Base-by-base conservation (phyloP, 257 asterid genomes). In the Rehmannia glutinosa region DNA sequence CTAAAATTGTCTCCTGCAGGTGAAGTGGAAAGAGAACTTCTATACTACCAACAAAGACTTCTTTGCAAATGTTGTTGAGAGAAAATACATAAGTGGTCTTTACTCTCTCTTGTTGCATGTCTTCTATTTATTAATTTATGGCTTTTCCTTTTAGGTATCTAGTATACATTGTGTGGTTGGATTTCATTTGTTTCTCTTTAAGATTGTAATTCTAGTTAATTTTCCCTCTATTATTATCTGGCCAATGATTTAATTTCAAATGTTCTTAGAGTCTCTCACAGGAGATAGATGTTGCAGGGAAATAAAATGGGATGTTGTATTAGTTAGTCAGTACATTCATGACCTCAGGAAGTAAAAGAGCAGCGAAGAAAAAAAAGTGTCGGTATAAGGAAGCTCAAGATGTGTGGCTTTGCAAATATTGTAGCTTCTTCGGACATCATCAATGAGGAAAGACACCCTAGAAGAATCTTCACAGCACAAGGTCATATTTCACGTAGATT, bases 301-400 rank as follows among this genome's bases (percentile, higher is more conserved):
- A 81, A 64, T 83, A 71, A 87, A 88, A 58, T 94, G 99, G 97
- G 96, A 94, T 77, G 80, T 83, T 16, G 93, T 88, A 25, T 79
- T 84, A 61, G 89, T 94, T 76, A 82, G 84, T 73, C 96, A 88
- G 74, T 94, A 94, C 67, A 83, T 73, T 77, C 75, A 78, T 62
- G 91, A 87, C 27, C 95, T 90, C 71, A 81, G 89, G 99, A 94
- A 81, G 91, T 90, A 23, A 94, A 80, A 74, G 91, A 94, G 78
- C 96, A 82, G 75, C 97, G 97, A 73, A 77, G 99, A 58, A 94
- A 87, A n/a, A n/a, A 78, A 97, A 94, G 75, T 89, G 96, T 15
- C 87, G 97, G 50, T 97, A 94, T 58, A 85, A 83, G 76, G 99
- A 91, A 78, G 99, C 97, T 62, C 97, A 90, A 83, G 97, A 92